phyloP scores from a whole-genome alignment of 495 filamentous ascomycete genomes.

The Cercophora newfieldiana region DNA sequence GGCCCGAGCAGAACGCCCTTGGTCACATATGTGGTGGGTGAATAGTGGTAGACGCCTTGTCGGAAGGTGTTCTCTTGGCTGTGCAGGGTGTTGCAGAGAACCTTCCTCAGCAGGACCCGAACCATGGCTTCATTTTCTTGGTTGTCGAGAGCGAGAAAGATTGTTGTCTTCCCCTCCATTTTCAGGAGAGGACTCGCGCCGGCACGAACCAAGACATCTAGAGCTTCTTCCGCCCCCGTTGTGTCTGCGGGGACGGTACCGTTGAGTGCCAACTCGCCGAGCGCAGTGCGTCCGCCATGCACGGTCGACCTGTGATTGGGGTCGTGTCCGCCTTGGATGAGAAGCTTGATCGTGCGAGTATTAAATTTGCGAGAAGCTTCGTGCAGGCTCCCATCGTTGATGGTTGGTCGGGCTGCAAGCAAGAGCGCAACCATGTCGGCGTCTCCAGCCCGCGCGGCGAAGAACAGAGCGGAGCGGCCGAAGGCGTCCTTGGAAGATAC shows the following conservation, averaged over 20 bases:
- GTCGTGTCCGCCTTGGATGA: slow-evolving; percentile 48
- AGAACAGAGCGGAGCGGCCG: slow-evolving; percentile 43
- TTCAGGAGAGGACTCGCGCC: slow-evolving; percentile 41
- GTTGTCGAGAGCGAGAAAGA: slow-evolving; percentile 46
- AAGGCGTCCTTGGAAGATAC: slow-evolving; percentile 38
- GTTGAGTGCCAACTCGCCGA: slow-evolving; percentile 45
- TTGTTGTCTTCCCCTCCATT: slow-evolving; percentile 40
- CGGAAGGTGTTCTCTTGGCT: slow-evolving; percentile 43
- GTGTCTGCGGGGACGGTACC: slow-evolving; percentile 32
- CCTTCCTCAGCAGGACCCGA: slow-evolving; percentile 32
- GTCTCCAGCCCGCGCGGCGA: slow-evolving; percentile 33
- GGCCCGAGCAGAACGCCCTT: slow-evolving; percentile 37
- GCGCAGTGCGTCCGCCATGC: slow-evolving; percentile 43
- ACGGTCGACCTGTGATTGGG: slow-evolving; percentile 42
- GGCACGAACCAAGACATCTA: slow-evolving; percentile 39
- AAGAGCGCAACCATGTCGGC: slow-evolving; percentile 24
- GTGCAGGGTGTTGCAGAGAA: slow-evolving; percentile 41
- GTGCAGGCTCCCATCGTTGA: slow-evolving; percentile 48
- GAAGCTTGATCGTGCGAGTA: slow-evolving; percentile 35
- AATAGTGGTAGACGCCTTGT: slow-evolving; percentile 41
- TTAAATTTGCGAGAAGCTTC: slow-evolving; percentile 44
- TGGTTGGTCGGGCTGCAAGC: slow-evolving; percentile 19
- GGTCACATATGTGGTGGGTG: slow-evolving; percentile 44
- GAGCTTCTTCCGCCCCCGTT: slow-evolving; percentile 31
- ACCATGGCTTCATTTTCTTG: slow-evolving; percentile 38